Evolutionary conservation across 2,329 filamentous ascomycete genomes (phyloP).

Genomic region (Paramyrothecium sp.): DNA sequence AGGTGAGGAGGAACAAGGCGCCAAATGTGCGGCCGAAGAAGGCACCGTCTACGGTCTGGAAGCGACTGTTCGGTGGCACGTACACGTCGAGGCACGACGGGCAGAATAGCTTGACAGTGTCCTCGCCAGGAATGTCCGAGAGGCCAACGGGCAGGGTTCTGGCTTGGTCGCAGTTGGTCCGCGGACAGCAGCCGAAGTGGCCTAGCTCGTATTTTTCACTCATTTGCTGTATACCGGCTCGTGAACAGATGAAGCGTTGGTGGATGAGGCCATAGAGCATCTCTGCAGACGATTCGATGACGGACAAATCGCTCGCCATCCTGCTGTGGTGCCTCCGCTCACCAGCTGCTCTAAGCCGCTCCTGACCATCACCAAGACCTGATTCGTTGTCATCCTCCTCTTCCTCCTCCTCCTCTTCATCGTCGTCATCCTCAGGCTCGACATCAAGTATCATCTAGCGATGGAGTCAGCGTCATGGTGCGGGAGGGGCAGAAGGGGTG

Average conservation of each 20-base stretch:
- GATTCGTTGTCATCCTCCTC: slow-evolving; percentile 73
- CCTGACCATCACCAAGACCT: slow-evolving; percentile 56
- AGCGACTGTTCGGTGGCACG: slow-evolving; percentile 93
- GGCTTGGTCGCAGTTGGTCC: slow-evolving; percentile 86
- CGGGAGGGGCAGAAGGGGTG: not conserved
- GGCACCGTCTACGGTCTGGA: slow-evolving; percentile 94
- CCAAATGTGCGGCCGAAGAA: slow-evolving; percentile 99
- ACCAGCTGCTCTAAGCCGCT: slow-evolving; percentile 46
- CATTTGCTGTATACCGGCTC: slow-evolving; percentile 97
- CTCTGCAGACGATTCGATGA: slow-evolving; percentile 97
- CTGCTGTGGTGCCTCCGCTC: slow-evolving; percentile 78
- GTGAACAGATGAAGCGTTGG: slow-evolving; percentile 95
- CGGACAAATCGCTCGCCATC: slow-evolving; percentile 87
- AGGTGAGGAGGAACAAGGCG: slow-evolving; percentile 96
- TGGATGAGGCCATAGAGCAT: slow-evolving; percentile 98
- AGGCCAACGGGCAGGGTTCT: slow-evolving; percentile 91
- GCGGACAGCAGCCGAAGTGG: slow-evolving; percentile 94
- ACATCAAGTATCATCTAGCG: slow-evolving; percentile 92
- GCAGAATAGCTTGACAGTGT: slow-evolving; percentile 98
- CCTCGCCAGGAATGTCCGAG: slow-evolving; percentile 91
- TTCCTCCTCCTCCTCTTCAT: slow-evolving; percentile 78
- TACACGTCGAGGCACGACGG: slow-evolving; percentile 96
- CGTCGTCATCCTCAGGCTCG: slow-evolving; percentile 91
- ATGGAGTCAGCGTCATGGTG: not conserved
- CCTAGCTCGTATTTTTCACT: slow-evolving; percentile 97